Base-by-base conservation (phyloP, 208 protist genomes). In the Trypanosoma lewisi region DNA sequence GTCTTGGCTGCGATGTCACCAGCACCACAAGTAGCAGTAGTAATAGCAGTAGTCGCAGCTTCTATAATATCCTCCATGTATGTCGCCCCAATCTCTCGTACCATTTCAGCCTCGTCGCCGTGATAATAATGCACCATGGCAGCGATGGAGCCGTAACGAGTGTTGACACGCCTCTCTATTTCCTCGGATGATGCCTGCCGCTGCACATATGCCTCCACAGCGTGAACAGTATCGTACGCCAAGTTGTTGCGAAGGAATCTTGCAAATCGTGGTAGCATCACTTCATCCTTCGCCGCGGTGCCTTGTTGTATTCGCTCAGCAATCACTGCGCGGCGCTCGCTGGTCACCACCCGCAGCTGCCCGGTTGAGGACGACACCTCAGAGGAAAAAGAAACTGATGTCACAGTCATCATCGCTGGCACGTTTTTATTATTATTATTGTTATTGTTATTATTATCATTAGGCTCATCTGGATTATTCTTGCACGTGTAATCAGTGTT, bases 81-180 rank as follows among this genome's bases (percentile, higher is more conserved):
- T 5, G 68, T 31, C 4, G 75, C 67, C 25, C 72, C 73, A 25
- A 93, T 66, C 67, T 88, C 81, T 25, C 75, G 67, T 68, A 85
- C 52, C 28, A 93, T 71, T n/a, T 71, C 79, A 19, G 73, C 27
- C 19, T 64, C 67, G 48, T 80, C 82, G 44, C 73, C 70, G 60
- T 93, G 87, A 62, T 85, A 80, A 61, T 86, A 93, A 70, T 93
- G 87, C 42, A 93, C 70, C 21, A 90, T 62, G 17, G 75, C 65
- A 16, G 48, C 72, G 3, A 85, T 36, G 25, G 69, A 75, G 61
- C 77, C 62, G 62, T 85, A 87, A 25, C 72, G 78, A 59, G 72
- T 56, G n/a, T 73, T 36, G 39, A 93, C 33, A 9, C 68, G 54
- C 3, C 21, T 30, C 44, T 57, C 61, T 58, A 85, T 42, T 11